A percentile compares a stretch with the other conserved stretches of the same genome.
phyloP scores from a whole-genome alignment of 345 rosid genomes.

The Arabidopsis thaliana region TAIR10.1 NC_003070.9:28716001-28716500 shows the following conservation, averaged over 20 bases:
- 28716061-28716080: conserved; percentile 64
- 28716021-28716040: conserved; percentile 71
- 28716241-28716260: conserved; percentile 54
- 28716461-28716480: conserved; percentile 29
- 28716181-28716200: conserved; percentile 14
- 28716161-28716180: not conserved
- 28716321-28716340: conserved; percentile 48
- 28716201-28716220: conserved; percentile 59
- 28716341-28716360: conserved; percentile 33
- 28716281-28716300: conserved; percentile 34
- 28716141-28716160: not conserved
- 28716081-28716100: conserved; percentile 59
- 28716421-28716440: conserved; percentile 41
- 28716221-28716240: conserved; percentile 65
- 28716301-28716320: conserved; percentile 47
- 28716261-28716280: conserved; percentile 40
- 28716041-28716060: conserved; percentile 66
- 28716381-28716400: not conserved
- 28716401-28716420: not conserved
- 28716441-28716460: conserved; percentile 40
- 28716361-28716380: not conserved
- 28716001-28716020: conserved; percentile 66
- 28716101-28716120: conserved; percentile 76
- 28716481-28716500: conserved; percentile 52
- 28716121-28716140: conserved; percentile 36